Base-by-base conservation (phyloP, 2,329 filamentous ascomycete genomes). In the Cytospora piceicola region DNA sequence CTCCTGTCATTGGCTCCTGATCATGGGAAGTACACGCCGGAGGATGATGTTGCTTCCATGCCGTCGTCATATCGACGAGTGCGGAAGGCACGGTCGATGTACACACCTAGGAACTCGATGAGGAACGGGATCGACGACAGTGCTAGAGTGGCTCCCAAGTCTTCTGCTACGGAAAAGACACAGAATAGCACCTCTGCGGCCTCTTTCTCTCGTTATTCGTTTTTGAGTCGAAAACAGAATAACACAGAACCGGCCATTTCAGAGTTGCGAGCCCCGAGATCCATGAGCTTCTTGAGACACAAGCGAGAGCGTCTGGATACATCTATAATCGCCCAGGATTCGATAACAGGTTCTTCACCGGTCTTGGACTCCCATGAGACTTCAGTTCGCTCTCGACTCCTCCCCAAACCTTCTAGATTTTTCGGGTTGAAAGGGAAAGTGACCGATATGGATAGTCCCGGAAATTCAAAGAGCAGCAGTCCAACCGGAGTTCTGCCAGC, bases 71-170 rank as follows among this genome's bases (percentile, higher is more conserved):
- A 80, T 69, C 78, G 80, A 56, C 80, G 77, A 32, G 73, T 88
- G 52, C 83, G 83, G 53, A 85, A 82, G 70, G 85, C 85, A 1
- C 82, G 77, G 65, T 88, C 86, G 0, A 83, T 87, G 82, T 79
- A 84, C 67, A 75, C 77, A 14, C 73, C 76, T 2, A 76, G 77
- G 1, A 69, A 73, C 14, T 52, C 55, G 0, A 63, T 58, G 24
- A 69, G 67, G 8, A 57, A 27, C 11, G 66, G 58, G 15, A 65
- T 69, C 17, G 68, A 69, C 15, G 65, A 39, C 12, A 66, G 55
- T 17, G 64, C 69, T 12, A 62, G 67, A 12, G 64, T 6, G 5
- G 11, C 17, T 20, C 61, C 20, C 3, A 4, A 27, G 30, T 36
- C 24, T 20, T 27, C 56, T 9, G 29, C 34, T n/a, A 56, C 15